Evolutionary conservation across 164 flowering plant genomes (phyloP).

Genomic region (Annona squamosa): DNA sequence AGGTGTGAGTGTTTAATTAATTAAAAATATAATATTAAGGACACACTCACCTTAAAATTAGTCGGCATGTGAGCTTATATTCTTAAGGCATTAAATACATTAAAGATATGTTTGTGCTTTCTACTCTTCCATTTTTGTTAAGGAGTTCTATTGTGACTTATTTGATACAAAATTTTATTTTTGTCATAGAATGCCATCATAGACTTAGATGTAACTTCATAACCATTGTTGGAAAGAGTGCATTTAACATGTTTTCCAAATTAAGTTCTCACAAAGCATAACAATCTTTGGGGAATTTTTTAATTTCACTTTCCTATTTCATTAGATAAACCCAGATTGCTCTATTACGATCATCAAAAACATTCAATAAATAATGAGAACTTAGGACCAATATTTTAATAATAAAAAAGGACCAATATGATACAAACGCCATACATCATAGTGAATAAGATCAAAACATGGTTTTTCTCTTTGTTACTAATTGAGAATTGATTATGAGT

Average conservation of each 20-base stretch:
- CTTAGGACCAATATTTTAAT: background rate
- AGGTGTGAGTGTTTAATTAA: background rate
- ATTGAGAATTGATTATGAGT: background rate
- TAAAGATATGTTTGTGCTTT: background rate
- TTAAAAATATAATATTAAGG: background rate
- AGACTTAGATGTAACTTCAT: background rate
- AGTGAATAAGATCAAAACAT: background rate
- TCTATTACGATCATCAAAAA: background rate
- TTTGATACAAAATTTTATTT: no score
- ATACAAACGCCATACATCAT: background rate
- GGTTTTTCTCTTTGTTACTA: background rate
- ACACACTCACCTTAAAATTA: no score
- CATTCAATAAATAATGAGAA: background rate
- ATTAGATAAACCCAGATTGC: background rate
- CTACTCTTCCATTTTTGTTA: background rate
- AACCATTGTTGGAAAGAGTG: background rate
- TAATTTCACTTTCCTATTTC: background rate
- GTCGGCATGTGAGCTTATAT: no score
- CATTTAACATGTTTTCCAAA: background rate
- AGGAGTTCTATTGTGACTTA: background rate
- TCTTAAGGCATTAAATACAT: no score
- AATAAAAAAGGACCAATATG: background rate
- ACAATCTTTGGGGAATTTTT: no score
- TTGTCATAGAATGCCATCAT: background rate
- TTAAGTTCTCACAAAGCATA: background rate